Base-by-base conservation (phyloP, 2,329 filamentous ascomycete genomes). In the Pseudocercospora eumusae region DNA sequence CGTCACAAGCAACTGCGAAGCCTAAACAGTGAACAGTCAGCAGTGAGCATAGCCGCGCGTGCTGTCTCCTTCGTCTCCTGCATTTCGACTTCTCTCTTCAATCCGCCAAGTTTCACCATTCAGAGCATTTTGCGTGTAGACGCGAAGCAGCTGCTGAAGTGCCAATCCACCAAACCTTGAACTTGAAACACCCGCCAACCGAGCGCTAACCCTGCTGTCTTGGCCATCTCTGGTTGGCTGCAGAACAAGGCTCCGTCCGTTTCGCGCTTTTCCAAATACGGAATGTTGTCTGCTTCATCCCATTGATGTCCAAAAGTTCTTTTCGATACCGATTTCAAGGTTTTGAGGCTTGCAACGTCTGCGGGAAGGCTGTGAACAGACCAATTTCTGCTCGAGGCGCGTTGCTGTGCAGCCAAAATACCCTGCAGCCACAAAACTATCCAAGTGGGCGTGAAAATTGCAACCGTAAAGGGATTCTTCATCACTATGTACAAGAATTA, bases 401-500 rank as follows among this genome's bases (percentile, higher is more conserved):
- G n/a, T n/a, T n/a, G n/a, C n/a, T n/a, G n/a, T n/a, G n/a, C n/a
- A n/a, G n/a, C n/a, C n/a, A n/a, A n/a, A n/a, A n/a, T n/a, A n/a
- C n/a, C n/a, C n/a, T n/a, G n/a, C n/a, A n/a, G n/a, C n/a, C n/a
- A n/a, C n/a, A n/a, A n/a, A n/a, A n/a, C n/a, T n/a, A n/a, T n/a
- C n/a, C n/a, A n/a, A n/a, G n/a, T n/a, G n/a, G n/a, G n/a, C n/a
- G n/a, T n/a, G n/a, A n/a, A n/a, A n/a, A n/a, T n/a, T n/a, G n/a
- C n/a, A n/a, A n/a, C n/a, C n/a, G n/a, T n/a, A n/a, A n/a, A n/a
- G n/a, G n/a, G n/a, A n/a, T n/a, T n/a, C n/a, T n/a, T 21, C 5
- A 56, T 21, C 36, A 21, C 64, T 61, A 63, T 64, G 58, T 61
- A 64, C 62, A 64, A 28, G 27, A 36, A 52, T 20, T 15, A 15